A percentile compares a stretch with the other conserved stretches of the same genome.
phyloP scores from a whole-genome alignment of 1,284 basidiomycete genomes.

The Naganishia sp. region DNA sequence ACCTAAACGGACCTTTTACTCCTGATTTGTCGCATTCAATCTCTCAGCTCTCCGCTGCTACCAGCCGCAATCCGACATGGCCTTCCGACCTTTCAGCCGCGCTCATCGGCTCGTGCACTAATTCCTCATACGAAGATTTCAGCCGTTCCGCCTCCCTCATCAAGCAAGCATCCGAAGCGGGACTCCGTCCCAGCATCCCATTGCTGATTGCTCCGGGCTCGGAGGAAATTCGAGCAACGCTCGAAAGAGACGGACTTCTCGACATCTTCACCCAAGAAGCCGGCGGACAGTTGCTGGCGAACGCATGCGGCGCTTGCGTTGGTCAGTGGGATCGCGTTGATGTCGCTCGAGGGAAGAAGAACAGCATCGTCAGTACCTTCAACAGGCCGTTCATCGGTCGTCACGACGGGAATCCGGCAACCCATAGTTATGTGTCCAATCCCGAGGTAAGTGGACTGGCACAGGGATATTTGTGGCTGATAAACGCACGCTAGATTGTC shows the following conservation, averaged over 20 bases:
- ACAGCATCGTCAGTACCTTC: slow-evolving; percentile 91
- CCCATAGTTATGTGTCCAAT: slow-evolving; percentile 88
- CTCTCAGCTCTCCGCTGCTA: slow-evolving; percentile 74
- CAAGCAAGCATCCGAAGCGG: slow-evolving; percentile 75
- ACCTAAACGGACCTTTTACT: slow-evolving; percentile 91
- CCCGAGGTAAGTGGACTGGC: slow-evolving; percentile 49
- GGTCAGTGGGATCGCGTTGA: slow-evolving; percentile 88
- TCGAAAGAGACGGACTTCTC: slow-evolving; percentile 87
- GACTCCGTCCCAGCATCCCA: slow-evolving; percentile 73
- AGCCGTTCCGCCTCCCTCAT: slow-evolving; percentile 83
- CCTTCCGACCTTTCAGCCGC: slow-evolving; percentile 83
- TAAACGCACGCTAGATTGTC: slow-evolving; percentile 37
- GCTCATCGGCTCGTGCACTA: slow-evolving; percentile 92
- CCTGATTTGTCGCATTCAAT: slow-evolving; percentile 89
- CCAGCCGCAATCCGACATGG: slow-evolving; percentile 65
- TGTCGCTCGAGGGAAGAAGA: slow-evolving; percentile 79
- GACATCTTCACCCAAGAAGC: slow-evolving; percentile 75
- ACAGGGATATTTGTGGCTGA: background rate
- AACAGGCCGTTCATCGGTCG: slow-evolving; percentile 62
- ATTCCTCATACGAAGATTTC: slow-evolving; percentile 89
- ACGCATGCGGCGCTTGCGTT: slow-evolving; percentile 95
- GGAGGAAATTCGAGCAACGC: slow-evolving; percentile 92
- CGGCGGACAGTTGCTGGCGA: slow-evolving; percentile 78
- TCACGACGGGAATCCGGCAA: slow-evolving; percentile 80
- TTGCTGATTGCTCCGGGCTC: slow-evolving; percentile 93